Base-by-base conservation (phyloP, 768 basidiomycete genomes). In the Macrocybe gigantea region DNA sequence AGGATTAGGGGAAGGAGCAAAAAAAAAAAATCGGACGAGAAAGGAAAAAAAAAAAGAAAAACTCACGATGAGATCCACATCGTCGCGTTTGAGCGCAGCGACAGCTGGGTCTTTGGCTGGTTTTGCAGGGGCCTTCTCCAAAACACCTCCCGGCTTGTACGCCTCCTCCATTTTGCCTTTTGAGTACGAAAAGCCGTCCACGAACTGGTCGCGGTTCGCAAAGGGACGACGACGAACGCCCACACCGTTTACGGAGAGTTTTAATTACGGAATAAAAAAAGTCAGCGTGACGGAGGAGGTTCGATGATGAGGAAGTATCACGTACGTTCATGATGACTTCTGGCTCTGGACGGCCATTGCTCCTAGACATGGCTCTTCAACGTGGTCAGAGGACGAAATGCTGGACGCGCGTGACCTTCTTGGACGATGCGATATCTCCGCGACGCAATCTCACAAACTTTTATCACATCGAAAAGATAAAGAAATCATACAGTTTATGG, bases 81-180 rank as follows among this genome's bases (percentile, higher is more conserved):
- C 83, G 51, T 83, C 83, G 33, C 73, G 69, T 59, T 83, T 83
- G 6, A 71, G 61, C 3, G 61, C 45, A 41, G 68, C 61, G 5
- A 61, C 52, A 0, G 63, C 49, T 6, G 65, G 55, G 15, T 78
- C 75, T 50, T 77, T 78, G 5, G 66, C 49, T 3, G 70, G 53
- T 52, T 80, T 83, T 3, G 64, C 53, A n/a, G 74, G 73, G 1
- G 75, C 64, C 51, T 75, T 80, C 37, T 84, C 82, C 34, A 85
- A 68, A 40, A 83, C 60, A 0, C 74, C 76, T 6, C 79, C 75
- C n/a, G 69, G 49, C 12, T 73, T 71, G 56, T 78, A 80, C 6
- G 79, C 82, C 47, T 83, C 81, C 53, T 83, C 82, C 64, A 87
- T 69, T 58, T 79, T 80, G 44, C 72, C 68, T 60, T 85, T 87